Evolutionary conservation across 176 grass and related monocot genomes (phyloP), one percentile per base, ranked within the genome.

Genomic region (Avena atlantica): DNA sequence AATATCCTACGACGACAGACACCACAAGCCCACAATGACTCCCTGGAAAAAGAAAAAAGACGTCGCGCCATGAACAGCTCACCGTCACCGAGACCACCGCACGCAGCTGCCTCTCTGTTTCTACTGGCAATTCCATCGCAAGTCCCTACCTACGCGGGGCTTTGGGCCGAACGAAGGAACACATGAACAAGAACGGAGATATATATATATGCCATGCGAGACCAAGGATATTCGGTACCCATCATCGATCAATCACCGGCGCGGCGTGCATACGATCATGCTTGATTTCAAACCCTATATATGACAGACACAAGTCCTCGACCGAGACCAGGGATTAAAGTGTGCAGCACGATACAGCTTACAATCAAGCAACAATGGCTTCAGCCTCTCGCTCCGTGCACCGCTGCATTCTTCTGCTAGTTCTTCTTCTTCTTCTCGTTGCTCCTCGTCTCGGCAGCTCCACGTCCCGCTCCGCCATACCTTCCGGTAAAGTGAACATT

Each of bases 141-240:
- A 69, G 25, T 67, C 34, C 65, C 65, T 9, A 7, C 4, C 11
- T 49, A 36, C 25, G 31, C n/a, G 5, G 25, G 5, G 25, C 85
- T n/a, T 88, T 88, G 86, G 36, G 36, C 5, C 47, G 17, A 88
- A 59, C 72, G 59, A 12, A 2, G 79, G 29, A 14, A 3, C 64
- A 34, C 31, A 27, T 2, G 57, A 71, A 80, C 52, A 80, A 60
- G 15, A 3, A 25, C 9, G 9, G 9, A 40, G 37, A 40, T 40
- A 5, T 37, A 9, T 29, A 29, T 29, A 29, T 29, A 47, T 47
- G 9, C 51, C 63, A 16, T 60, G 17, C 23, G 19, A 61, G 48
- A 27, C 12, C 34, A 16, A 74, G 56, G 7, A 81, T 87, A 81
- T 13, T 11, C 69, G 10, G 1, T 10, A n/a, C 37, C 0, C 16